These are phyloP conservation scores for Phoenix roebelenii DNA, from an alignment of 176 grass and related monocot genomes.

Conservation along the genomic window DNA sequence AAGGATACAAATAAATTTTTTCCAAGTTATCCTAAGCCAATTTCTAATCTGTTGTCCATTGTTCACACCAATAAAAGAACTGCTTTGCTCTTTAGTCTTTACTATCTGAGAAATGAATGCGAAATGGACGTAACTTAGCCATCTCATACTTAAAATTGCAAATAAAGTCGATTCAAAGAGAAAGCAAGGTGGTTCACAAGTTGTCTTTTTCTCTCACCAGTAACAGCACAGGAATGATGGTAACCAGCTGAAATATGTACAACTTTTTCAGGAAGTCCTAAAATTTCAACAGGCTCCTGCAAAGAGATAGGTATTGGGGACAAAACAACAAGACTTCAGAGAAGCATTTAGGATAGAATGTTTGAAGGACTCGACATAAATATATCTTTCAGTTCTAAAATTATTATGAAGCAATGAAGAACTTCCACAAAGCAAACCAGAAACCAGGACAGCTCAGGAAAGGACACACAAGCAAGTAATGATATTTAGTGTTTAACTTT, in stretches of 20 bases:
- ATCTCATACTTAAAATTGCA: neutral
- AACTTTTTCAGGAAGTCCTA: slow-evolving; percentile 52
- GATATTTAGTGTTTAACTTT: no score
- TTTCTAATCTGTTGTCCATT: no score
- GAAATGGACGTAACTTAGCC: neutral
- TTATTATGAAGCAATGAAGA: no score
- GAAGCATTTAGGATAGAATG: neutral
- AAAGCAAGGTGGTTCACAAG: neutral
- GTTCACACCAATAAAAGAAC: no score
- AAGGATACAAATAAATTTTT: no score
- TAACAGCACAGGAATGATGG: slow-evolving; percentile 74
- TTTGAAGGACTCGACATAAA: no score
- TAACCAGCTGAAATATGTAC: slow-evolving; percentile 67
- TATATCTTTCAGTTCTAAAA: no score
- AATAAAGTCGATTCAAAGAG: no score
- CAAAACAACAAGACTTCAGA: neutral
- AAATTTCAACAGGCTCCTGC: slow-evolving; percentile 73
- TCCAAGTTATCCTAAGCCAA: no score
- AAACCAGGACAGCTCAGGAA: neutral
- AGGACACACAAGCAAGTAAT: neutral
- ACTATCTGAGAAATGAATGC: no score
- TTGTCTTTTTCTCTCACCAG: slow-evolving; percentile 43
- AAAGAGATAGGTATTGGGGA: neutral
- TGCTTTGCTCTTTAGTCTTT: no score
- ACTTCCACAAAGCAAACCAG: neutral